Base-by-base conservation (phyloP, 176 grass and related monocot genomes). In the Avena sativa region DNA sequence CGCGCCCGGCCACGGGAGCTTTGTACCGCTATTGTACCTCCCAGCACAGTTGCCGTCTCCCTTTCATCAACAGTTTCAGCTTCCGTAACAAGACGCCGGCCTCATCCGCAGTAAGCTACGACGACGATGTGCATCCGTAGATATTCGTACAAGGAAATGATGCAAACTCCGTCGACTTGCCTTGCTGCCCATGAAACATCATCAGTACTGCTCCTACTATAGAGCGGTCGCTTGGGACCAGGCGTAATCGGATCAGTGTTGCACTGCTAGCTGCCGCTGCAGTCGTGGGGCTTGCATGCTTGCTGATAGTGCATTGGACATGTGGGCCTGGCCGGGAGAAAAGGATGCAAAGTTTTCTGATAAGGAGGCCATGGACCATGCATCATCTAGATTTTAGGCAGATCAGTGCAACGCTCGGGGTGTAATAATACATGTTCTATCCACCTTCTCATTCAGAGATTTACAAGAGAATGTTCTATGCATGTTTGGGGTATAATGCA, bases 281-380 rank as follows among this genome's bases (percentile, higher is more conserved):
- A 47, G 55, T 64, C 61, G 84, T 82, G 73, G 89, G 84, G 52
- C 60, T n/a, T 13, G n/a, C 40, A 64, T 30, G 71, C 68, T 49
- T 12, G 40, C 52, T 85, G 67, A 64, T 79, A 30, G 9, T 84
- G 74, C 44, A 64, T 19, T 50, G 16, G 60, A 81, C 56, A 17
- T 3, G 23, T 6, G 38, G n/a, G 63, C 43, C 19, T 12, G 59
- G 47, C 9, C 23, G 4, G 11, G 60, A 25, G 26, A 72, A 85
- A 87, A 72, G 79, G 56, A 26, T 4, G 36, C 66, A 79, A 17
- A n/a, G 80, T 78, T 83, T 90, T 78, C 58, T 65, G 44, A 51
- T 76, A 78, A 50, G 2, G 1, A 69, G 25, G 30, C 6, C 30
- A 36, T 67, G 64, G 64, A 36, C 28, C 53, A 90, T 90, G 79